Conservation (phyloP, 2,329 filamentous ascomycete genomes). For the Pseudonectria foliicola region DNA sequence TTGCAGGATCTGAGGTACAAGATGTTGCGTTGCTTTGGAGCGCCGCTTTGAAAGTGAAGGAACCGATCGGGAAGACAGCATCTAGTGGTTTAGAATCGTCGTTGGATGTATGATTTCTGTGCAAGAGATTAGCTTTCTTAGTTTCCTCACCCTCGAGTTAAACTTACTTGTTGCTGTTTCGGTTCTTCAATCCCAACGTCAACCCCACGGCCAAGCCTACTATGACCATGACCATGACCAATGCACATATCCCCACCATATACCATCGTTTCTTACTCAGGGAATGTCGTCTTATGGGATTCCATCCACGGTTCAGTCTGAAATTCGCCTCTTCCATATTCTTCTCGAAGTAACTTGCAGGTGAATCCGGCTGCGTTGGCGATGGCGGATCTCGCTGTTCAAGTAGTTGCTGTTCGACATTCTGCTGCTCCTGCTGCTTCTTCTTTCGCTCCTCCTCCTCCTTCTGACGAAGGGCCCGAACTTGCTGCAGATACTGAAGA, state of each 20-base stretch:
- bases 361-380: not conserved
- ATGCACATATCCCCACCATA: constrained; percentile 22
- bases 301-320: not conserved
- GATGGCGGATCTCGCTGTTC: no score
- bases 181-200: constrained; percentile 31
- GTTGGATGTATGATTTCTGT: constrained; percentile 1
- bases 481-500: no score
- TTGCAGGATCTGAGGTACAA: constrained; percentile 51
- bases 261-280: constrained; percentile 22
- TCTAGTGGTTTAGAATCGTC: constrained; percentile 6
- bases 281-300: not conserved
- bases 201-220: constrained; percentile 35
- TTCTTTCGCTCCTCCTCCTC: constrained; percentile 4
- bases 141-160: not conserved
- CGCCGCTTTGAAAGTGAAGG: constrained; percentile 54
- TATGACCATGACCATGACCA: constrained; percentile 25
- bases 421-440: no score
- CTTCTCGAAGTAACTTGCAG: not conserved
- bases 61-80: constrained; percentile 50
- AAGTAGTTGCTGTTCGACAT: no score
- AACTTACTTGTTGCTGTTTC: constrained; percentile 24
- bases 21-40: constrained; percentile 45
- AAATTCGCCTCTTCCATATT: not conserved
- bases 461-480: constrained; percentile 5
- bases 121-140: not conserved